Conservation (phyloP, 208 protist genomes). For the Trypanosoma congolense region DNA sequence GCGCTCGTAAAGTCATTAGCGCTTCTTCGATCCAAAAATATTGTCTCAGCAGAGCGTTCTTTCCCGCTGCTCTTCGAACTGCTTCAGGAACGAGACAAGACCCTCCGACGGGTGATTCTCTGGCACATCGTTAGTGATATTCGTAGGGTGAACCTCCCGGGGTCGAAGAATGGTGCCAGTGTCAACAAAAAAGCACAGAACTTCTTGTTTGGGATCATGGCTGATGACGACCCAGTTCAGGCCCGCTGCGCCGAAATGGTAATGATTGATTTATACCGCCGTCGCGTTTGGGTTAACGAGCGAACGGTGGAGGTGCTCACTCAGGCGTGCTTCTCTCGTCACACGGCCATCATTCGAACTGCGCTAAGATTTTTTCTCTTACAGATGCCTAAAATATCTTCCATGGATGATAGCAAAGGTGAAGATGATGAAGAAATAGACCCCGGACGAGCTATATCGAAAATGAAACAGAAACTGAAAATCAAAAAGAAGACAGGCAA, state of each 20-base stretch:
- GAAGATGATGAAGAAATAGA: constrained; percentile 64
- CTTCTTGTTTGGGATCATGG: constrained; percentile 94
- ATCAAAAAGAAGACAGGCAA: constrained; percentile 90
- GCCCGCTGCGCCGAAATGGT: constrained; percentile 93
- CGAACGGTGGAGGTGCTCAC: constrained; percentile 95
- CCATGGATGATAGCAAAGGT: constrained; percentile 55
- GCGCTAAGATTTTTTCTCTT: constrained; percentile 95
- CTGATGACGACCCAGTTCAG: constrained; percentile 89
- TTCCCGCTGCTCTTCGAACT: constrained; percentile 95
- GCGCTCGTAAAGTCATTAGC: constrained; percentile 91
- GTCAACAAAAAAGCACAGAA: constrained; percentile 94
- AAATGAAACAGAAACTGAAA: constrained; percentile 90
- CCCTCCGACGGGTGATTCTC: constrained; percentile 80
- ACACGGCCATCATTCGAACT: constrained; percentile 89
- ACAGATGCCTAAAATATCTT: constrained; percentile 80
- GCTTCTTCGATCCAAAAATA: constrained; percentile 90
- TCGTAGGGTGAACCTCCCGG: constrained; percentile 88
- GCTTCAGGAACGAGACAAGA: constrained; percentile 94
- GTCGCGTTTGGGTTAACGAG: constrained; percentile 92
- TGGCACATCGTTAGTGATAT: constrained; percentile 95
- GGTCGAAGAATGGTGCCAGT: constrained; percentile 80
- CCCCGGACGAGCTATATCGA: constrained; percentile 79
- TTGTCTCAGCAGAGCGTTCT: constrained; percentile 79
- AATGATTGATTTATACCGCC: constrained; percentile 97
- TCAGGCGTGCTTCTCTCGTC: constrained; percentile 90